These are phyloP conservation scores for Aspergillus baeticus DNA, from an alignment of 495 filamentous ascomycete species.

Conservation along the genomic window DNA sequence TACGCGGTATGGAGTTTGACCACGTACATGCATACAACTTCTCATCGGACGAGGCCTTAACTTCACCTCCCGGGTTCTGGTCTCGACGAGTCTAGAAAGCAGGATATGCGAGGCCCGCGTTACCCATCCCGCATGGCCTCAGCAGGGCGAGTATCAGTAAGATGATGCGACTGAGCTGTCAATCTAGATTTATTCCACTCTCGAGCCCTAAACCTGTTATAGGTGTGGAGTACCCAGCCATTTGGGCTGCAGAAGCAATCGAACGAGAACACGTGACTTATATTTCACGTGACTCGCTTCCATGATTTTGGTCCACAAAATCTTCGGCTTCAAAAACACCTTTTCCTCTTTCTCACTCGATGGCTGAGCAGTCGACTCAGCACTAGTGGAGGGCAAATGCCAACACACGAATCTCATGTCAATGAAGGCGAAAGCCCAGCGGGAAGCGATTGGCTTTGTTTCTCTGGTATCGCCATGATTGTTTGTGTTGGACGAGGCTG, in stretches of 20 bases:
- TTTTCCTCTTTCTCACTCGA: neutral
- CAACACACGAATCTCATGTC: neutral
- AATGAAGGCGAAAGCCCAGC: neutral
- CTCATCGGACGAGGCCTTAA: neutral
- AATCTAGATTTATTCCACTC: no score
- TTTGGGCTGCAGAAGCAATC: neutral
- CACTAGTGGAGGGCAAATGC: neutral
- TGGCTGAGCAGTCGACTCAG: neutral
- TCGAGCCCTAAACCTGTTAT: no score
- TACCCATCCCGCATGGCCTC: no score
- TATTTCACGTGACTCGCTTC: constrained; percentile 5
- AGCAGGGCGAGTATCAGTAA: no score
- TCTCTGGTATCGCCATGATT: neutral
- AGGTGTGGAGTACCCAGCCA: no score
- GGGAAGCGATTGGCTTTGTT: neutral
- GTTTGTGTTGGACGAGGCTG: constrained; percentile 1
- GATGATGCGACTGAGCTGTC: no score
- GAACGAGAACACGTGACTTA: neutral
- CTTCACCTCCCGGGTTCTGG: neutral
- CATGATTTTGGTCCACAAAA: constrained; percentile 9
- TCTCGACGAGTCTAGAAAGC: neutral
- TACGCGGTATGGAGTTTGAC: neutral
- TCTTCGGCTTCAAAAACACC: neutral
- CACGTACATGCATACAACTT: neutral
- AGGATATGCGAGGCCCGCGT: neutral